A percentile compares a stretch with the other conserved stretches of the same genome.
phyloP scores from a whole-genome alignment of 2,329 filamentous ascomycete genomes.

The Fusarium dimerum region DNA sequence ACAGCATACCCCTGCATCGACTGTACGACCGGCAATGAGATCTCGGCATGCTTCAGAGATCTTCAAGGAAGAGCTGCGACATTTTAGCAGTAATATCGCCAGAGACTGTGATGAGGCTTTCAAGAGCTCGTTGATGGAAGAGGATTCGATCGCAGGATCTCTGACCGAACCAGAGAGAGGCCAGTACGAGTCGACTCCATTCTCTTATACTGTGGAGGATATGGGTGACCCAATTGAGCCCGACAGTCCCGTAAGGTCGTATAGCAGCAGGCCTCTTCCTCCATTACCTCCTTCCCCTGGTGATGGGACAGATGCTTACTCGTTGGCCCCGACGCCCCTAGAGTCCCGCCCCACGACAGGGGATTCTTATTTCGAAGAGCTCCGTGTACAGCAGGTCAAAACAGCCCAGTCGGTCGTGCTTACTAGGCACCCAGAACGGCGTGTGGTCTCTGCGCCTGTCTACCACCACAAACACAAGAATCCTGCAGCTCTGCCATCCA shows the following conservation, averaged over 20 bases:
- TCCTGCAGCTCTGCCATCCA: constrained; percentile 47
- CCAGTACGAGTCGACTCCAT: constrained; percentile 41
- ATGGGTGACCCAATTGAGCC: constrained; percentile 31
- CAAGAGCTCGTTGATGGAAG: constrained; percentile 60
- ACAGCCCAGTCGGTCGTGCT: constrained; percentile 34
- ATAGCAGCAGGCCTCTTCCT: constrained; percentile 53
- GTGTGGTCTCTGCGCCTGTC: constrained; percentile 53
- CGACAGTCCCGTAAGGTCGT: constrained; percentile 37
- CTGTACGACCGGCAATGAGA: constrained; percentile 13
- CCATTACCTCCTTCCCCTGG: constrained; percentile 43
- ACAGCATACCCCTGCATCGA: constrained; percentile 11
- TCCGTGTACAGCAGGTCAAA: constrained; percentile 27
- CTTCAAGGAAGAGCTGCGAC: constrained; percentile 74
- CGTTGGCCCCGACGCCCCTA: constrained; percentile 17
- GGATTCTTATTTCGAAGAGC: constrained; percentile 26
- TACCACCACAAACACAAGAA: constrained; percentile 43
- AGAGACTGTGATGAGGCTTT: constrained; percentile 93
- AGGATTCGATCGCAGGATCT: constrained; percentile 38
- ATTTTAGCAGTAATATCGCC: constrained; percentile 82
- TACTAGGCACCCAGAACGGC: constrained; percentile 42
- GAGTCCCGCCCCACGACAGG: constrained; percentile 27
- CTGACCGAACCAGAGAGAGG: constrained; percentile 34
- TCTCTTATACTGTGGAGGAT: constrained; percentile 43
- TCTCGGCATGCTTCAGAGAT: constrained; percentile 34
- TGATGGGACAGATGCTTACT: constrained; percentile 14